Evolutionary conservation across 306 rosid genomes (phyloP).

Genomic region (Leucaena leucocephala): DNA sequence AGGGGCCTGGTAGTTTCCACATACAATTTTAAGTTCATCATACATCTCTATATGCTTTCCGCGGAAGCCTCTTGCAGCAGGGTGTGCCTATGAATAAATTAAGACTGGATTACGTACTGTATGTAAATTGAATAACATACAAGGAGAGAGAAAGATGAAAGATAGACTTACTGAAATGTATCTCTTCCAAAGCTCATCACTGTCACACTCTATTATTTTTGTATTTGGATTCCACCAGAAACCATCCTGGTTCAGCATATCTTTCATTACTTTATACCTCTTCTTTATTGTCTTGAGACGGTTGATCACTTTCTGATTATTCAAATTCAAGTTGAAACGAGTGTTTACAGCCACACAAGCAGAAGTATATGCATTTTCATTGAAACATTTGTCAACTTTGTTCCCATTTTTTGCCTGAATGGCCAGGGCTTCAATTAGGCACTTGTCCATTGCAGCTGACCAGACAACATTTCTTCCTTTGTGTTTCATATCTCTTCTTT

Average conservation of each 20-base stretch:
- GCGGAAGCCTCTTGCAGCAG: slow-evolving; percentile 68
- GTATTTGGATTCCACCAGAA: slow-evolving; percentile 73
- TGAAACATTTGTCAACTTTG: slow-evolving; percentile 78
- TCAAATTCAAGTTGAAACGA: slow-evolving; percentile 68
- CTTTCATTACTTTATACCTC: slow-evolving; percentile 73
- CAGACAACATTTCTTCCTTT: slow-evolving; percentile 88
- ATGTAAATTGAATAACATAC: slow-evolving; percentile 20
- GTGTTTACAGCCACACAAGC: slow-evolving; percentile 78
- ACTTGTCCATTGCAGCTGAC: slow-evolving; percentile 84
- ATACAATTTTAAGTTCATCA: slow-evolving; percentile 81
- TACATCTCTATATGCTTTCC: slow-evolving; percentile 83
- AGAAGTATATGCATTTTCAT: slow-evolving; percentile 81
- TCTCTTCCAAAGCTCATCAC: slow-evolving; percentile 74
- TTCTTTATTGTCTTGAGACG: slow-evolving; percentile 84
- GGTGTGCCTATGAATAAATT: slow-evolving; percentile 59
- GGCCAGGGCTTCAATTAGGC: slow-evolving; percentile 72
- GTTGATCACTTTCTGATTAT: slow-evolving; percentile 80
- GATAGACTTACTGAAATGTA: slow-evolving; percentile 57
- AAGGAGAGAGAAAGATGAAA: slow-evolving; percentile 24
- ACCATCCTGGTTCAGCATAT: slow-evolving; percentile 69
- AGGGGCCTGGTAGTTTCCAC: slow-evolving; percentile 82
- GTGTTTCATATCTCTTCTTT: slow-evolving; percentile 70
- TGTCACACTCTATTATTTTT: slow-evolving; percentile 60
- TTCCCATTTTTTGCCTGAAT: slow-evolving; percentile 78
- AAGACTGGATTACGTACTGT: slow-evolving; percentile 29